Conservation (phyloP, 768 basidiomycete genomes). For the Pisolithus sp. region DNA sequence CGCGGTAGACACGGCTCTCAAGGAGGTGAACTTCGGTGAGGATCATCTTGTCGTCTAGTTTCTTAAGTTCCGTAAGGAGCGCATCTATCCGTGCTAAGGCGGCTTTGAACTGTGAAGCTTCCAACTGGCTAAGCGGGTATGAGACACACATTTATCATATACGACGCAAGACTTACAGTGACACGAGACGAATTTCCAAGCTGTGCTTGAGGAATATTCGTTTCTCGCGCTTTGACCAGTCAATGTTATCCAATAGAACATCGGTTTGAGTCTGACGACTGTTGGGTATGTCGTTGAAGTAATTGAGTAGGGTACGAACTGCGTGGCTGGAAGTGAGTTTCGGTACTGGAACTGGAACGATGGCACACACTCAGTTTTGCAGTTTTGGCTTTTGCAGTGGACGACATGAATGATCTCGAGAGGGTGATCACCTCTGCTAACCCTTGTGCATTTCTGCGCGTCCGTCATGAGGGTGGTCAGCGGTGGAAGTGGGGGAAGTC, state of each 20-base stretch:
- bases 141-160: too few species aligned
- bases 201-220: slow-evolving; percentile 94
- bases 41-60: slow-evolving; percentile 96
- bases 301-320: slow-evolving; percentile 93
- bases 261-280: slow-evolving; percentile 72
- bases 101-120: slow-evolving; percentile 66
- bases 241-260: slow-evolving; percentile 85
- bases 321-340: background rate
- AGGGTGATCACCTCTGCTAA: slow-evolving; percentile 82
- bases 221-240: slow-evolving; percentile 88
- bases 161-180: slow-evolving; percentile 48
- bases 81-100: slow-evolving; percentile 79
- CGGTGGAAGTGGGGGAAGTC: slow-evolving; percentile 2
- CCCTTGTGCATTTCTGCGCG: slow-evolving; percentile 68
- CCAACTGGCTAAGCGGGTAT: slow-evolving; percentile 51
- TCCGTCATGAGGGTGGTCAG: background rate
- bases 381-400: slow-evolving; percentile 96
- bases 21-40: slow-evolving; percentile 94
- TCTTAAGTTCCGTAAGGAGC: slow-evolving; percentile 86
- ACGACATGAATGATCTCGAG: slow-evolving; percentile 81
- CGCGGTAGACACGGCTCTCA: slow-evolving; percentile 87
- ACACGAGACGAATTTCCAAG: slow-evolving; percentile 82
- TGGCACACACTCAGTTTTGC: slow-evolving; percentile 74
- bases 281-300: slow-evolving; percentile 74
- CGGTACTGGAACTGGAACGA: background rate